Percentiles rank a stretch among this genome's conserved stretches.
phyloP scores from a whole-genome alignment of 345 rosid genomes.

The Hibiscus trionum region DNA sequence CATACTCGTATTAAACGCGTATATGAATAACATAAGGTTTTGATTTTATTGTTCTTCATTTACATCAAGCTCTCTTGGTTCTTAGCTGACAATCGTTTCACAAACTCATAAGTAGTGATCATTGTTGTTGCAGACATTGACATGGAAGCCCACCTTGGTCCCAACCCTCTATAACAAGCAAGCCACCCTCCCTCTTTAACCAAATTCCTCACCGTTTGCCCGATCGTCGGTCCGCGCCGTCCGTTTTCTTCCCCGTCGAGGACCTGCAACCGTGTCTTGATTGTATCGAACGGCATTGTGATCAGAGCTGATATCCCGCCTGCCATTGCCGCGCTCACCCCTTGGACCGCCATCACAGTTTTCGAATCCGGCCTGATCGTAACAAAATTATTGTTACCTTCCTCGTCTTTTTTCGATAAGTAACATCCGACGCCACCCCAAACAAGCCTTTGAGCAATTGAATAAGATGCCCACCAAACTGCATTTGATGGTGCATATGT shows the following conservation, averaged over 20 bases:
- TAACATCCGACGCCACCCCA: constrained; percentile 53
- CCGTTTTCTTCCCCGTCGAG: constrained; percentile 51
- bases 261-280: background rate
- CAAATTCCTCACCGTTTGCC: constrained; percentile 67
- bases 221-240: constrained; percentile 55
- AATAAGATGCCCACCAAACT: constrained; percentile 84
- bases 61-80: constrained; percentile 43
- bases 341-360: constrained; percentile 73
- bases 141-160: constrained; percentile 91
- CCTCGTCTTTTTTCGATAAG: constrained; percentile 36
- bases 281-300: constrained; percentile 66
- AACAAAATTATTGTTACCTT: background rate
- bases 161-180: constrained; percentile 90
- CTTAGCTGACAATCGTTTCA: constrained; percentile 79
- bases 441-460: constrained; percentile 49
- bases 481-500: constrained; percentile 87
- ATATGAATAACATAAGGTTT: no score
- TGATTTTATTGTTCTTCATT: background rate
- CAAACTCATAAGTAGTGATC: constrained; percentile 94
- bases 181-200: constrained; percentile 86
- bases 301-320: constrained; percentile 83
- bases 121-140: constrained; percentile 81
- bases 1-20: no score
- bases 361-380: constrained; percentile 51
- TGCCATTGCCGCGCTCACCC: constrained; percentile 32